Conservation (phyloP, 169 alveolate genomes). For the Cryptosporidium ubiquitum region DNA sequence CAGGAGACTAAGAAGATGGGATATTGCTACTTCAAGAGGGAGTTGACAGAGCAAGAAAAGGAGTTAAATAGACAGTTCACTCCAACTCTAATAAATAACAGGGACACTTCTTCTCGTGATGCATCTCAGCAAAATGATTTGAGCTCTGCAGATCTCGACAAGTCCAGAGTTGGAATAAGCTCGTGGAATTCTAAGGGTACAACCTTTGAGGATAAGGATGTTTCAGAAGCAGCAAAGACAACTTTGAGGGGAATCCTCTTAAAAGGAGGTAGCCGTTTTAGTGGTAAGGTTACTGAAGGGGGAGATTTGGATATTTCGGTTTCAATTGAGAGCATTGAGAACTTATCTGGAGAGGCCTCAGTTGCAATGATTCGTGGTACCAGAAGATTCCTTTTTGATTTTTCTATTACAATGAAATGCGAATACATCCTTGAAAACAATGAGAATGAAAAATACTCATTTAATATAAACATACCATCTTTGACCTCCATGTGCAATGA, state of each 20-base stretch:
- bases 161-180: conserved; percentile 77
- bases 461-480: conserved; percentile 40
- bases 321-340: conserved; percentile 78
- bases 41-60: conserved; percentile 79
- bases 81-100: conserved; percentile 72
- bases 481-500: conserved; percentile 69
- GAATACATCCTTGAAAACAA: conserved; percentile 3
- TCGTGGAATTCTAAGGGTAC: conserved; percentile 89
- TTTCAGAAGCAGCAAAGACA: conserved; percentile 72
- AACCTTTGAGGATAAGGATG: conserved; percentile 87
- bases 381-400: conserved; percentile 85
- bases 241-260: conserved; percentile 75
- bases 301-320: conserved; percentile 76
- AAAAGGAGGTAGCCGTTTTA: conserved; percentile 77
- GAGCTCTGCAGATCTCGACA: conserved; percentile 67
- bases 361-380: conserved; percentile 86
- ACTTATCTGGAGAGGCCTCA: conserved; percentile 84
- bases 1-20: conserved; percentile 89
- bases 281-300: conserved; percentile 64
- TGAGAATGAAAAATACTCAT: background rate
- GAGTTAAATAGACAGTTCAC: conserved; percentile 72
- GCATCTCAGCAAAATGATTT: conserved; percentile 11
- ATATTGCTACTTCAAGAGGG: conserved; percentile 84
- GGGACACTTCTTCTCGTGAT: background rate
- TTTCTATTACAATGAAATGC: conserved; percentile 72